Evolutionary conservation across 2,329 filamentous ascomycete genomes (phyloP).

Genomic region (Cladophialophora bantiana): DNA sequence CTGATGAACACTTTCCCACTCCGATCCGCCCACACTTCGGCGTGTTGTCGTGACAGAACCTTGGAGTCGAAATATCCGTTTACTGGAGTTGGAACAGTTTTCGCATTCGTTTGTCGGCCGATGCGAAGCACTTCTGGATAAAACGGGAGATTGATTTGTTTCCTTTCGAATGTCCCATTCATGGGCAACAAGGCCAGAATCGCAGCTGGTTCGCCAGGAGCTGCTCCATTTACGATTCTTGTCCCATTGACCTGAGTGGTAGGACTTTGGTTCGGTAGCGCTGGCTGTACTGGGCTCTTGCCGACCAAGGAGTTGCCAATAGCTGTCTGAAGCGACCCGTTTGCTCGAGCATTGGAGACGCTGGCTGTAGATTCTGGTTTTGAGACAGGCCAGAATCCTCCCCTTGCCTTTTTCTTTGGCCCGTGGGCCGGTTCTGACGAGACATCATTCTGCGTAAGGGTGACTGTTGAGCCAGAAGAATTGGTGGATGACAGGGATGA

Average conservation of each 20-base stretch:
- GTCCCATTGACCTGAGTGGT: slow-evolving; percentile 68
- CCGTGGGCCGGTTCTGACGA: slow-evolving; percentile 47
- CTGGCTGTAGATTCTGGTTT: slow-evolving; percentile 72
- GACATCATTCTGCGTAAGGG: slow-evolving; percentile 43
- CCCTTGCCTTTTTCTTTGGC: slow-evolving; percentile 56
- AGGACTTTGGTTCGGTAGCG: slow-evolving; percentile 74
- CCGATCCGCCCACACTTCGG: slow-evolving; percentile 90
- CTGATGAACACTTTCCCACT: slow-evolving; percentile 91
- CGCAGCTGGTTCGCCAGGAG: slow-evolving; percentile 68
- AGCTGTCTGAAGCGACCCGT: slow-evolving; percentile 60
- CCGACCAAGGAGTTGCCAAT: slow-evolving; percentile 32
- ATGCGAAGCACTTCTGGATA: slow-evolving; percentile 94
- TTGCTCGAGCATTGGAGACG: slow-evolving; percentile 66
- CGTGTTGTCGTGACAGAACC: slow-evolving; percentile 93
- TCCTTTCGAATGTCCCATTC: slow-evolving; percentile 96
- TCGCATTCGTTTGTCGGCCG: slow-evolving; percentile 95
- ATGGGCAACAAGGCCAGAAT: slow-evolving; percentile 86
- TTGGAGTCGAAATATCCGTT: slow-evolving; percentile 99
- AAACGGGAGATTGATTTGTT: slow-evolving; percentile 92
- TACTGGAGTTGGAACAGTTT: slow-evolving; percentile 85
- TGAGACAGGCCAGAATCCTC: slow-evolving; percentile 68
- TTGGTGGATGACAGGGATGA: slow-evolving; percentile 74
- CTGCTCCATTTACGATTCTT: slow-evolving; percentile 53
- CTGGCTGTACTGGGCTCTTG: slow-evolving; percentile 46
- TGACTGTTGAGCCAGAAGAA: slow-evolving; percentile 61